Evolutionary conservation across 495 filamentous ascomycete species (phyloP).

Genomic region (Aspergillus taichungensis): DNA sequence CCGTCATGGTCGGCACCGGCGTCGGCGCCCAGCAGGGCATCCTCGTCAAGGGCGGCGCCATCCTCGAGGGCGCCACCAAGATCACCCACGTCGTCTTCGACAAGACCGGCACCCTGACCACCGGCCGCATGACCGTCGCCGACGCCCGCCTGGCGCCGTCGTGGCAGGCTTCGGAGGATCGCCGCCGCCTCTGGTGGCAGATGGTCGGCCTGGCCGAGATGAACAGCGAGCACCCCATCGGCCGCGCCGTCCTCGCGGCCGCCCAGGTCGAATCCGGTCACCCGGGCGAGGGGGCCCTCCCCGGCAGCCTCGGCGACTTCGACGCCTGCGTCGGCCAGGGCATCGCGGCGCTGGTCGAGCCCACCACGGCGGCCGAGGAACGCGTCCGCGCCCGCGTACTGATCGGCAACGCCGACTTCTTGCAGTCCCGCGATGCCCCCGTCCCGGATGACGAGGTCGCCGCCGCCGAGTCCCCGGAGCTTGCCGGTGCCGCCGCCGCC

Average conservation of each 20-base stretch:
- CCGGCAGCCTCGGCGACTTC: conserved; percentile 80
- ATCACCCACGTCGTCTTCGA: conserved; percentile 95
- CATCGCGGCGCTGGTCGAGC: conserved; percentile 73
- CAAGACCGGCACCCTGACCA: conserved; percentile 94
- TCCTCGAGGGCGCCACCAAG: conserved; percentile 85
- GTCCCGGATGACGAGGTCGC: conserved; percentile 54
- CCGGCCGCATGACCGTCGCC: conserved; percentile 88
- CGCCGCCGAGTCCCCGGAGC: conserved; percentile 9
- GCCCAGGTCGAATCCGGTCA: conserved; percentile 69
- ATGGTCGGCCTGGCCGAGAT: conserved; percentile 88
- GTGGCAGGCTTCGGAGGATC: conserved; percentile 63
- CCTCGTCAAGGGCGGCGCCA: conserved; percentile 90
- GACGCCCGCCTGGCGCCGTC: conserved; percentile 52
- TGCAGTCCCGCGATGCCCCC: conserved; percentile 55
- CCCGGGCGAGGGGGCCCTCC: conserved; percentile 60
- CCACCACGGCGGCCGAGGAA: conserved; percentile 50
- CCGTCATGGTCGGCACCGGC: conserved; percentile 97
- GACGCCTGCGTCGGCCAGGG: conserved; percentile 77
- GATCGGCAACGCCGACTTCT: conserved; percentile 72
- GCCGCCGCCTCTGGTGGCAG: conserved; percentile 81
- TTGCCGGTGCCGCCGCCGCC: conserved; percentile 9
- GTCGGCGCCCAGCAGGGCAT: conserved; percentile 96
- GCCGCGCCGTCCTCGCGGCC: conserved; percentile 66
- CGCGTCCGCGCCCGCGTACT: conserved; percentile 65
- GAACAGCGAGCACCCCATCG: conserved; percentile 91